Base-by-base conservation (phyloP, 192 early-diverging fungal genomes). In the Dispira simplex region DNA sequence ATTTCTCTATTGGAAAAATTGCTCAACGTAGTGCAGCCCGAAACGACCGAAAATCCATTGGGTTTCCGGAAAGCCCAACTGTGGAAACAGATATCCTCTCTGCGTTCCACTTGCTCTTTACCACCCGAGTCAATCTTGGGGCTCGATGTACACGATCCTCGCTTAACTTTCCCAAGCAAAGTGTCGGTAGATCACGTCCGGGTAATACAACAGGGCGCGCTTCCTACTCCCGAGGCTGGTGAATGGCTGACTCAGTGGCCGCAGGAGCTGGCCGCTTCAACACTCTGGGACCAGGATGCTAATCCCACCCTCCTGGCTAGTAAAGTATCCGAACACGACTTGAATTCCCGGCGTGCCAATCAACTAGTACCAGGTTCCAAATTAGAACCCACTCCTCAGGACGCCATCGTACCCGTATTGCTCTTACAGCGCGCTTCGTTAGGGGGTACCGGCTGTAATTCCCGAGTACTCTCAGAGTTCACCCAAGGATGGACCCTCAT, bases 71-170 rank as follows among this genome's bases (percentile, higher is more conserved):
- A 44, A 25, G 39, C 44, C 43, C 59, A 62, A n/a, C 18, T 62
- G 20, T 62, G 59, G 59, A 20, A 46, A 14, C 16, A 6, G 25
- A 26, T 87, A 20, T 70, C 74, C 18, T 47, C 58, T 25, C 63
- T 90, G 51, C 73, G 79, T 26, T 81, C 83, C 26, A 79, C 93
- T 2, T 77, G 84, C 0, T 85, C 86, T 1, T 69, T 97, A 47
- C 85, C 94, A 3, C 76, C 88, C 11, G 89, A 89, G n/a, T 74
- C 81, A 46, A 87, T 91, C 0, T 48, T 98, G 10, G 87, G 84
- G 4, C 72, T 98, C 59, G 79, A 77, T 9, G 84, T 92, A 13
- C 67, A 87, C 27, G 96, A 98, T 63, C 96, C 94, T 1, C 82
- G 96, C 27, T 64, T 96, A 65, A 78, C 64, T 28, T 79, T 79